Evolutionary conservation across 805 yeast species (phyloP).

Genomic region (Yarrowia bubula): DNA sequence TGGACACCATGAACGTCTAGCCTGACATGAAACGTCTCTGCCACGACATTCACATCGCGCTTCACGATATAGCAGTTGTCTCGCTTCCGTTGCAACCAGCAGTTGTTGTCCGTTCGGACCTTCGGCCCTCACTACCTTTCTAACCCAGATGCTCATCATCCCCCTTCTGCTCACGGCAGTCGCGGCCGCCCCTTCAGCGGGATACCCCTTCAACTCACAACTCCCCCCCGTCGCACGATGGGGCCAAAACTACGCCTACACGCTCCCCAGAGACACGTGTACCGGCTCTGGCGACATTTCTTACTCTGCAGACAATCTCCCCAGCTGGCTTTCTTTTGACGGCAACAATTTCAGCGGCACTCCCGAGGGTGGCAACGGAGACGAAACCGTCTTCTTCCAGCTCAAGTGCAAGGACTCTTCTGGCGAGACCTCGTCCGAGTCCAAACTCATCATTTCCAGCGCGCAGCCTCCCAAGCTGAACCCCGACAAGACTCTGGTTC

Average conservation of each 20-base stretch:
- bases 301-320: conserved; percentile 60
- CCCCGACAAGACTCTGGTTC: conserved; percentile 46
- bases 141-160: conserved; percentile 7
- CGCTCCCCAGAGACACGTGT: conserved; percentile 70
- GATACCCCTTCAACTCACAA: conserved; percentile 80
- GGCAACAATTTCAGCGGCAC: conserved; percentile 62
- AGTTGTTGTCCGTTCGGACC: neutral
- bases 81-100: neutral
- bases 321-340: conserved; percentile 80
- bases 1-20: too few relatives aligned
- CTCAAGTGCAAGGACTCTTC: conserved; percentile 63
- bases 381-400: conserved; percentile 50
- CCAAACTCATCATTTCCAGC: conserved; percentile 59
- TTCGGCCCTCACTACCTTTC: neutral
- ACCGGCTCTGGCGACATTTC: conserved; percentile 40
- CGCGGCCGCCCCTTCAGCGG: conserved; percentile 52
- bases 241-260: conserved; percentile 58
- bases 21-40: neutral
- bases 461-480: conserved; percentile 53
- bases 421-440: conserved; percentile 50
- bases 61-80: too few relatives aligned
- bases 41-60: neutral
- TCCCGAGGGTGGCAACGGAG: conserved; percentile 44
- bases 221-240: conserved; percentile 84
- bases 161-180: conserved; percentile 29